Conservation (phyloP, 768 basidiomycete genomes). For the Phanerochaete carnosa region DNA sequence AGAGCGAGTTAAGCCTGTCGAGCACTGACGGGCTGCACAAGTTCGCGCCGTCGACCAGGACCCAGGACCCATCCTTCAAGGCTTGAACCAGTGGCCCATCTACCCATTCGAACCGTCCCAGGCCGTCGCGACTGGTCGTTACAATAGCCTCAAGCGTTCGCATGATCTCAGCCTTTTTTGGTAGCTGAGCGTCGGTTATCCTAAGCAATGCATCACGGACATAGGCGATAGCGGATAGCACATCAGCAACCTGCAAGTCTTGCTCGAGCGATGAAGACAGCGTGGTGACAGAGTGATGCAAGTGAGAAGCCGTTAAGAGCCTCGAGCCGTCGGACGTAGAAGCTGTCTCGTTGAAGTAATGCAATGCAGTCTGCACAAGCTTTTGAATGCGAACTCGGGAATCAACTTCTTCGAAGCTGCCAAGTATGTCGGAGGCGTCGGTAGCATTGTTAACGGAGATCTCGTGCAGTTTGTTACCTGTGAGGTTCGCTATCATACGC, state of each 20-base stretch:
- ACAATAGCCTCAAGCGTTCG: constrained; percentile 22
- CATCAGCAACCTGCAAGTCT: neutral
- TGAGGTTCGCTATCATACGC: constrained; percentile 62
- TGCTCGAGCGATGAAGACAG: neutral
- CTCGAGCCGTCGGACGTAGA: constrained; percentile 8
- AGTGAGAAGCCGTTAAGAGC: neutral
- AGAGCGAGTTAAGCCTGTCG: constrained; percentile 94
- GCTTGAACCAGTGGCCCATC: constrained; percentile 90
- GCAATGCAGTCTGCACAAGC: constrained; percentile 39
- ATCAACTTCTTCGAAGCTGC: constrained; percentile 93
- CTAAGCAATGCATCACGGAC: neutral
- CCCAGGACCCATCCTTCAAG: constrained; percentile 85
- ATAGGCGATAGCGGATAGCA: neutral
- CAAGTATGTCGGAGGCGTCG: constrained; percentile 91
- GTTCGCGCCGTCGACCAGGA: constrained; percentile 90
- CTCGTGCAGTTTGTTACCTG: constrained; percentile 68
- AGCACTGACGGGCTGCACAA: constrained; percentile 93
- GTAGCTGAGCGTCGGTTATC: neutral
- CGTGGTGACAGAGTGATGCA: neutral
- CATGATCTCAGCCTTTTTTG: neutral
- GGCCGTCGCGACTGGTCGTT: constrained; percentile 23
- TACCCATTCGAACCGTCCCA: constrained; percentile 85
- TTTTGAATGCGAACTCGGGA: constrained; percentile 33
- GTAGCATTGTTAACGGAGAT: constrained; percentile 81
- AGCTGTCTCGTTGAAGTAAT: constrained; percentile 12